These are phyloP conservation scores for Solanum paucissectum DNA, from an alignment of 257 asterid species.

Conservation along the genomic window DNA sequence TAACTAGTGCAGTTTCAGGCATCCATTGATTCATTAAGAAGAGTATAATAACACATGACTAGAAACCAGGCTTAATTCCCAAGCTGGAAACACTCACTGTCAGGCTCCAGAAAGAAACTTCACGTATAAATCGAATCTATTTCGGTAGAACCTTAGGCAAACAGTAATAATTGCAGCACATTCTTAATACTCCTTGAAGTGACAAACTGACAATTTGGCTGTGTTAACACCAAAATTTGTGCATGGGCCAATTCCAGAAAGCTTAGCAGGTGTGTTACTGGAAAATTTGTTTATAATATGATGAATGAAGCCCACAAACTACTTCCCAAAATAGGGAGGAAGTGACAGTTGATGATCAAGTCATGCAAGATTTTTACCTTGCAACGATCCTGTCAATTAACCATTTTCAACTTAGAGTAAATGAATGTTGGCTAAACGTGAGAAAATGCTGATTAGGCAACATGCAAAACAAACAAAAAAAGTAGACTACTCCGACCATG, in stretches of 20 bases:
- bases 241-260: background rate
- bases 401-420: background rate
- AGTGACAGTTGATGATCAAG: background rate
- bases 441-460: background rate
- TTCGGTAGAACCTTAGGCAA: background rate
- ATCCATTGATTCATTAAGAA: background rate
- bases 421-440: background rate
- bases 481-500: background rate
- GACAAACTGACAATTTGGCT: background rate
- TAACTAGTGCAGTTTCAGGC: background rate
- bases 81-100: background rate
- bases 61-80: background rate
- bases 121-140: background rate
- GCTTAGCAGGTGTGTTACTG: background rate
- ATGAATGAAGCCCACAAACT: background rate
- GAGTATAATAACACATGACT: background rate
- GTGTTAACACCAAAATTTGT: background rate
- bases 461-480: background rate
- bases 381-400: background rate
- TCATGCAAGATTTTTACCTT: background rate
- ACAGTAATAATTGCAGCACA: background rate
- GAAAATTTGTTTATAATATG: background rate
- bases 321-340: background rate
- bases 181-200: background rate
- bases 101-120: background rate